Evolutionary conservation across 2,329 filamentous ascomycete genomes (phyloP), one percentile per base, ranked within the genome.

Genomic region (Alternaria sp.): DNA sequence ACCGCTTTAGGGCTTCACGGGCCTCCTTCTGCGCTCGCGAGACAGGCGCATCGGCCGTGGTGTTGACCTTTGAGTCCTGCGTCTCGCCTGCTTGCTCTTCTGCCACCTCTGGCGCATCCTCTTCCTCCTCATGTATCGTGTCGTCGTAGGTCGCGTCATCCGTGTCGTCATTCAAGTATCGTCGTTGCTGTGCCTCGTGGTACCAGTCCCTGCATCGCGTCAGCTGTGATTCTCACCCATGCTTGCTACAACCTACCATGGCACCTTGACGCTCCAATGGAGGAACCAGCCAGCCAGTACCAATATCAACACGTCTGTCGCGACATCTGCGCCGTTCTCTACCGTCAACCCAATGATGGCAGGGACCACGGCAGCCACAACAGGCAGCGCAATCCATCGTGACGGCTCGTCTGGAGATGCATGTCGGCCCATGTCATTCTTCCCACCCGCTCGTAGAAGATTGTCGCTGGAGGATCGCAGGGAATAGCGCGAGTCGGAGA

Each of bases 241-340:
- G 25, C 26, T 49, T 30, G 26, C 8, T 43, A 13, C 43, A 57
- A 59, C 71, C 77, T 83, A 94, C 94, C 95, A 98, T 71, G 95
- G 95, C 69, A 96, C 85, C 59, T 93, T 90, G 46, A 97, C 91
- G 52, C 92, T 94, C 93, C 93, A 97, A 77, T 97, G 94, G 65
- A 98, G 83, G 73, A 97, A 96, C 47, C 97, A 86, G 5, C 91
- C 92, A 3, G 92, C 92, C 65, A 98, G 80, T 3, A 87, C 89
- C 30, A 98, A 82, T 32, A 98, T 84, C 71, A 96, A 90, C 26
- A 97, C 81, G 79, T 98, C 95, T 0, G 93, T 97, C 58, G 94
- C 88, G 65, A 97, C 86, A 1, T 90, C 88, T 70, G 90, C 91
- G 12, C 95, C 95, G 81, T 97, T 92, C 64, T 91, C 87, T 77